Evolutionary conservation across 2,329 filamentous ascomycete genomes (phyloP), one percentile per base, ranked within the genome.

Genomic region (Penicillium decumbens): DNA sequence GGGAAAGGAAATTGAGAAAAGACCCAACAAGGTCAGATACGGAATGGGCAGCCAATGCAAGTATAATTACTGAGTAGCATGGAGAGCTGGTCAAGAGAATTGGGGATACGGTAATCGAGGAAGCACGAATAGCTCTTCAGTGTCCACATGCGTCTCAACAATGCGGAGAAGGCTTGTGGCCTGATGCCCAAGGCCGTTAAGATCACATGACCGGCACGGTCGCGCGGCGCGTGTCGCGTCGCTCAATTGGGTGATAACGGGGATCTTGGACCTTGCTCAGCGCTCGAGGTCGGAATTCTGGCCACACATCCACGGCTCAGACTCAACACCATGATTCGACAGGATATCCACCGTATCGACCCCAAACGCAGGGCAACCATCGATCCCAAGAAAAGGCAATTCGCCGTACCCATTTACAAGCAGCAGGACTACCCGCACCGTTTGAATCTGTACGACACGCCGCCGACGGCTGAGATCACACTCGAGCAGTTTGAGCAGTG

Each of bases 401-500:
- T 96, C 66, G 87, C 87, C 49, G 79, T 83, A 18, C 81, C 89
- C 15, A 76, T 80, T 47, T 95, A 84, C 77, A 85, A 88, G 69
- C 83, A 89, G 58, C 80, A 85, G 49, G 79, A 86, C 38, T 98
- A 97, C 68, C 83, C 85, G 12, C 80, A 92, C 70, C 86, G 91
- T 49, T 81, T 98, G 64, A 98, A 95, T 76, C 92, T 96, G 72
- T 98, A 98, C 74, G 76, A 83, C 38, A 79, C 85, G 24, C 88
- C 93, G 40, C 93, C 93, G 0, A 96, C 90, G 0, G 87, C 88
- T 41, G 93, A 98, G 66, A 93, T 98, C 61, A 95, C 89, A 0
- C 83, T 98, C 37, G 93, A 98, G 67, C 85, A 98, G 67, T 98
- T 98, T 64, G 93, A 98, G 69, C 90, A 95, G 80, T 98, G 93